Evolutionary conservation across 305 asterid genomes (phyloP).

Genomic region (Fraxinus platypoda): DNA sequence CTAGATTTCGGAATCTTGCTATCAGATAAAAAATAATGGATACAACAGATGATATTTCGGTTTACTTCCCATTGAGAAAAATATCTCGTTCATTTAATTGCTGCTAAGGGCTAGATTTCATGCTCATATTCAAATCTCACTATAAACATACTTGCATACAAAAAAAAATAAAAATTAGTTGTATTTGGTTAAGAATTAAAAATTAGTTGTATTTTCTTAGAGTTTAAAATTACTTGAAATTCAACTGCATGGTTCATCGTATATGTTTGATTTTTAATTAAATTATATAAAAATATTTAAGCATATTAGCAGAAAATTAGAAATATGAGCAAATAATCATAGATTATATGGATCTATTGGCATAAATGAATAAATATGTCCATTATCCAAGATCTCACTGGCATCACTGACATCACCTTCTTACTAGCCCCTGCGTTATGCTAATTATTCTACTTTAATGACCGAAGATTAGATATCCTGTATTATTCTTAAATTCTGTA

Average conservation of each 20-base stretch:
- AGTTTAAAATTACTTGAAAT: not conserved
- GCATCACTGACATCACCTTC: not conserved
- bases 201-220: not conserved
- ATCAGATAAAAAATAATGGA: slow-evolving; percentile 4
- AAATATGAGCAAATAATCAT: not conserved
- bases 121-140: not conserved
- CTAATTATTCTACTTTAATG: not conserved
- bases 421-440: not conserved
- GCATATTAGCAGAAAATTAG: not conserved
- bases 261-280: not conserved
- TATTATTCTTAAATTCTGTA: not conserved
- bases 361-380: not conserved
- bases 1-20: not conserved
- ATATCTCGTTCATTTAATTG: not conserved
- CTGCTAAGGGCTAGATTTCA: not conserved
- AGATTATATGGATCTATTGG: not conserved
- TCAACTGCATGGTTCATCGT: not conserved
- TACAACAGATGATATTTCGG: not conserved
- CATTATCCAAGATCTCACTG: not conserved
- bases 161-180: not conserved
- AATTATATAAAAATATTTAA: not conserved
- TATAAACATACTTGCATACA: not conserved
- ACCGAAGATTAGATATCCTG: not conserved
- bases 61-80: not conserved
- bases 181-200: not conserved